These are phyloP conservation scores for Phytopythium sindhum DNA, from an alignment of 352 stramenopile genomes.

Conservation along the genomic window DNA sequence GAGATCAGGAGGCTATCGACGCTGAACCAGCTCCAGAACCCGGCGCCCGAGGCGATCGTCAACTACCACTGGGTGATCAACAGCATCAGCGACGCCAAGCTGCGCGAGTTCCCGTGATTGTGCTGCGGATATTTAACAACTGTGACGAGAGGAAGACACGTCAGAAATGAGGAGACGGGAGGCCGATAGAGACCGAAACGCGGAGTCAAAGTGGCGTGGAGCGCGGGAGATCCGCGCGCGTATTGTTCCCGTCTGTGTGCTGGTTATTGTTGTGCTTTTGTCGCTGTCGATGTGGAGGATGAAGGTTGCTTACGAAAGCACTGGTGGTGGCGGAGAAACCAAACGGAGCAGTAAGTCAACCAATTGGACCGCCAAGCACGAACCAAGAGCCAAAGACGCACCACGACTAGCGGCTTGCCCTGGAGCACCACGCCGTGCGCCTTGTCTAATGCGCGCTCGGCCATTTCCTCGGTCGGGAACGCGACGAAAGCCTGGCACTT, in stretches of 20 bases:
- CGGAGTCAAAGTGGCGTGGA: neutral
- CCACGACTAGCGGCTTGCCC: constrained; percentile 78
- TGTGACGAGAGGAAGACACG: constrained; percentile 12
- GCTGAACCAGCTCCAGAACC: constrained; percentile 36
- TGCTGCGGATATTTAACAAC: neutral
- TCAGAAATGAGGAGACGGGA: constrained; percentile 5
- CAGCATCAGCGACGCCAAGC: constrained; percentile 78
- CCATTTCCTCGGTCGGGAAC: constrained; percentile 50
- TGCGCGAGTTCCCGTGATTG: constrained; percentile 33
- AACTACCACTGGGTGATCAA: constrained; percentile 87
- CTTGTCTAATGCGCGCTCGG: constrained; percentile 40
- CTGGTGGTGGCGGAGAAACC: constrained; percentile 10
- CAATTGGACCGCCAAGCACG: neutral
- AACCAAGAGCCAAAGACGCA: constrained; percentile 27
- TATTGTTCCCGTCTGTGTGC: neutral
- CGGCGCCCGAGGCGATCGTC: constrained; percentile 41
- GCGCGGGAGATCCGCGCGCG: neutral
- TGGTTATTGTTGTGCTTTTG: neutral
- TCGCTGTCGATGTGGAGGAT: neutral
- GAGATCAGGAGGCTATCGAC: constrained; percentile 34
- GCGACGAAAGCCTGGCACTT: constrained; percentile 85
- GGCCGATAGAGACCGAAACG: neutral
- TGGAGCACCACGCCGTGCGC: constrained; percentile 74
- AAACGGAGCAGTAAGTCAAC: neutral
- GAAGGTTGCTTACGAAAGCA: constrained; percentile 21